A percentile compares a stretch with the other conserved stretches of the same genome.
phyloP scores from a whole-genome alignment of 208 protist genomes.

The Trypanosoma platydactyli region DNA sequence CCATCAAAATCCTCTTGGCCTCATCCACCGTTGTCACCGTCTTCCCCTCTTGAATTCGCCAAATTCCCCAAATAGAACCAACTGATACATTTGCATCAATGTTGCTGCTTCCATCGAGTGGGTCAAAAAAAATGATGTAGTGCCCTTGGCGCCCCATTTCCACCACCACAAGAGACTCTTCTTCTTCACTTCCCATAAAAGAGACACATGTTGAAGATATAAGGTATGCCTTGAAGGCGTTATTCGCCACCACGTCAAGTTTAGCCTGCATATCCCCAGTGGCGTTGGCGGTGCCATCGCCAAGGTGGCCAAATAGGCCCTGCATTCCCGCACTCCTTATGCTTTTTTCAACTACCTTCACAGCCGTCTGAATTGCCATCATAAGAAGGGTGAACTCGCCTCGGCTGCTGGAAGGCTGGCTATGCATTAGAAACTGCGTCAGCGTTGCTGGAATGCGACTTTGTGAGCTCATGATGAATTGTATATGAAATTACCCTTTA shows the following conservation, averaged over 20 bases:
- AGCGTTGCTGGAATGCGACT: constrained; percentile 52
- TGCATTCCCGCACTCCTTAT: constrained; percentile 85
- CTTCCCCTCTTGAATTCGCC: constrained; percentile 68
- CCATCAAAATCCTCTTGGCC: constrained; percentile 67
- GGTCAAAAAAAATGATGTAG: constrained; percentile 95
- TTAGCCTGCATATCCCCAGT: constrained; percentile 86
- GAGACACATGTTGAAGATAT: constrained; percentile 71
- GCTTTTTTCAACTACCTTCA: constrained; percentile 88
- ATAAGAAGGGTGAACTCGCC: constrained; percentile 89
- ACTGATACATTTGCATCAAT: constrained; percentile 97
- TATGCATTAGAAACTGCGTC: constrained; percentile 86
- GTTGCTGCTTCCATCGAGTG: constrained; percentile 96
- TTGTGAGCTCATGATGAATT: constrained; percentile 24
- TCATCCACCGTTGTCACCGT: constrained; percentile 79
- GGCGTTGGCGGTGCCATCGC: constrained; percentile 49
- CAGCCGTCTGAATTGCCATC: constrained; percentile 88
- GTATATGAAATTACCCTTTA: constrained; percentile 3
- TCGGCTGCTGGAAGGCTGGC: constrained; percentile 68
- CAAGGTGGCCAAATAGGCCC: constrained; percentile 79
- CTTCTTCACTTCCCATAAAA: constrained; percentile 83
- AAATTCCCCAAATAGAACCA: constrained; percentile 93
- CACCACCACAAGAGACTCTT: constrained; percentile 74
- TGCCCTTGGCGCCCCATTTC: constrained; percentile 63
- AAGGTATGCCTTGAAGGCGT: constrained; percentile 86
- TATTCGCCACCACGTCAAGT: constrained; percentile 87